phyloP scores from a whole-genome alignment of 2,329 filamentous ascomycete species.

The Diaporthe longicolla region DNA sequence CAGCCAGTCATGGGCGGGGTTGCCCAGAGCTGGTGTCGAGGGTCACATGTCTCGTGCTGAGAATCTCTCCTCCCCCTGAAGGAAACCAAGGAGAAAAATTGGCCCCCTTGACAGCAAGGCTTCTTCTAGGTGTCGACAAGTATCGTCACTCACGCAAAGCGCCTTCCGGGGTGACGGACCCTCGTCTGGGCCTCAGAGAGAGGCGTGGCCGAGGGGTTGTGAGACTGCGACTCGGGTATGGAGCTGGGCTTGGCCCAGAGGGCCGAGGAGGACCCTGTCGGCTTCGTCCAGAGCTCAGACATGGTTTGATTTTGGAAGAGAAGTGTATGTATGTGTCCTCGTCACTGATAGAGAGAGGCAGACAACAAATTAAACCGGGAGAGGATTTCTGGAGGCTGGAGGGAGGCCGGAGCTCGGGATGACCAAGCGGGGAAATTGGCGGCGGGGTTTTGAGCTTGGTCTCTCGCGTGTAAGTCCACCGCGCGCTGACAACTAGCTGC shows the following conservation, averaged over 20 bases:
- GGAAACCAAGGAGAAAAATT: background rate
- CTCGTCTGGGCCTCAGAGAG: slow-evolving; percentile 37
- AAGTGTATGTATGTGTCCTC: background rate
- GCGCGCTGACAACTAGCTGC: slow-evolving; percentile 8
- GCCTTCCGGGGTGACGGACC: slow-evolving; percentile 39
- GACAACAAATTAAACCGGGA: background rate
- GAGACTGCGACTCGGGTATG: slow-evolving; percentile 23
- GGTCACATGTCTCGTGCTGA: background rate
- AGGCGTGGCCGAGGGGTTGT: slow-evolving; percentile 36
- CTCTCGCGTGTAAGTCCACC: slow-evolving; percentile 3
- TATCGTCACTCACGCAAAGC: slow-evolving; percentile 28
- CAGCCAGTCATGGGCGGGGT: slow-evolving; percentile 44
- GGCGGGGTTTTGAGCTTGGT: slow-evolving; percentile 28
- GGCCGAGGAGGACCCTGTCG: slow-evolving; percentile 18
- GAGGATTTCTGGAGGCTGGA: slow-evolving; percentile 4
- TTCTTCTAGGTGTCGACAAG: background rate
- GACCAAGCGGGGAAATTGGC: slow-evolving; percentile 24
- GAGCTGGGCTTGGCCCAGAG: slow-evolving; percentile 40
- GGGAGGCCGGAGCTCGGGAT: slow-evolving; percentile 14
- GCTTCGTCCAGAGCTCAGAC: slow-evolving; percentile 46
- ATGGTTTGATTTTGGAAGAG: slow-evolving; percentile 17
- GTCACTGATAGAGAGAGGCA: background rate
- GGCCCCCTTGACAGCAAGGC: background rate
- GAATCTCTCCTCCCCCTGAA: background rate
- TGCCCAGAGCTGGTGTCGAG: slow-evolving; percentile 16